Percentiles rank a stretch among this genome's conserved stretches.
Conservation (phyloP, 257 asterid species). For the Osmanthus fragrans region DNA sequence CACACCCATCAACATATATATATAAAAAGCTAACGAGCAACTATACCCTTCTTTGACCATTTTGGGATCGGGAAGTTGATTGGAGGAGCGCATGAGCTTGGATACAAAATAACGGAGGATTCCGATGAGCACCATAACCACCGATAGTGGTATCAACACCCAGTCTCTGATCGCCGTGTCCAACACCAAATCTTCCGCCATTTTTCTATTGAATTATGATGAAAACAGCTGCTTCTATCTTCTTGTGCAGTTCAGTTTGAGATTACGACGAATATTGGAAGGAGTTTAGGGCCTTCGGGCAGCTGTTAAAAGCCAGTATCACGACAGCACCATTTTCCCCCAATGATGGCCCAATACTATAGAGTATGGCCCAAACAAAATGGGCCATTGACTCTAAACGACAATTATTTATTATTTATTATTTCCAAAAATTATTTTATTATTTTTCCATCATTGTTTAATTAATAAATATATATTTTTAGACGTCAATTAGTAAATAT, state of each 20-base stretch:
- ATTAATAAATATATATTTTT: no score
- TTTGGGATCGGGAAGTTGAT: constrained; percentile 79
- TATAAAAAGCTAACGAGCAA: background rate
- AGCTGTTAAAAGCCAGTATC: background rate
- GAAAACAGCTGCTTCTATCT: background rate
- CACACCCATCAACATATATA: background rate
- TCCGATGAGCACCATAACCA: constrained; percentile 96
- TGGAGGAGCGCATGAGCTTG: constrained; percentile 90
- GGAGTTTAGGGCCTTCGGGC: background rate
- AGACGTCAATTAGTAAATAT: no score
- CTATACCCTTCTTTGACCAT: constrained; percentile 88
- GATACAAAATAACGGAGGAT: constrained; percentile 90
- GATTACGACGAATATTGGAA: background rate
- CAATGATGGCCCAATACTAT: background rate
- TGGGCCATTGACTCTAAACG: background rate
- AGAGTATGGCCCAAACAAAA: background rate
- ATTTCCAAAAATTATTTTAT: no score
- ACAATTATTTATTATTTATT: no score
- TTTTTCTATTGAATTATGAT: constrained; percentile 14
- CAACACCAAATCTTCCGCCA: constrained; percentile 96
- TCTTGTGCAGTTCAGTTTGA: background rate
- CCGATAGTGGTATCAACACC: constrained; percentile 89
- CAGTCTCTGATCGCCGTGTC: constrained; percentile 98
- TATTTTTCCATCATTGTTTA: no score
- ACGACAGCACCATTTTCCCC: background rate